Evolutionary conservation across 75 land plant genomes (phyloP).

Genomic region (Pinus taeda): DNA sequence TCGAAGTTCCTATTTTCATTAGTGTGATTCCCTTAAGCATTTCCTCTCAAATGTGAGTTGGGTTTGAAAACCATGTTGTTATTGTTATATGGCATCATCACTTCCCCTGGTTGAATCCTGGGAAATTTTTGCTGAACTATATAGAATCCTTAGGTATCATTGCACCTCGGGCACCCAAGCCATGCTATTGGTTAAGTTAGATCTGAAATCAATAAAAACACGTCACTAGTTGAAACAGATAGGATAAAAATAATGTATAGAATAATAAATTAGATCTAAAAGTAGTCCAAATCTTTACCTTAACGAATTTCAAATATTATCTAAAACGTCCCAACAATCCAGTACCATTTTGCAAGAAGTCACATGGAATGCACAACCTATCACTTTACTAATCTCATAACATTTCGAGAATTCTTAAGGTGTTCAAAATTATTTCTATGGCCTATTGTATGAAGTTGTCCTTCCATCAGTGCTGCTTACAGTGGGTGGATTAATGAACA

Average conservation of each 20-base stretch:
- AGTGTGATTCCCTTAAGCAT: constrained; percentile 29
- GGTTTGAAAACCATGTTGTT: constrained; percentile 37
- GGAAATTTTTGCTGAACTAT: neutral
- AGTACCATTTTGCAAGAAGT: too few species aligned
- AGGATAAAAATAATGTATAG: neutral
- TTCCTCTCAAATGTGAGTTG: constrained; percentile 55
- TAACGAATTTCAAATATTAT: neutral
- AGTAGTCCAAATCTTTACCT: neutral
- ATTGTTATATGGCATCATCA: constrained; percentile 9
- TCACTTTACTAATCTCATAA: too few species aligned
- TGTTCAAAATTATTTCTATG: neutral
- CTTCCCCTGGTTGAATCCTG: constrained; percentile 11
- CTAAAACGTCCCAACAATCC: neutral
- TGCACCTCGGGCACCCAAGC: neutral
- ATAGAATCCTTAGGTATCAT: neutral
- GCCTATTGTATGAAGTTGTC: too few species aligned
- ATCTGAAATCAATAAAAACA: constrained; percentile 5
- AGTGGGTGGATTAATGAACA: too few species aligned
- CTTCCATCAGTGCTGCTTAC: too few species aligned
- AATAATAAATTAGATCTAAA: neutral
- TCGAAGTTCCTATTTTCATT: constrained; percentile 70
- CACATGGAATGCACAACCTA: too few species aligned
- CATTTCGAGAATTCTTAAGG: too few species aligned
- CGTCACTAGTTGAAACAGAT: neutral
- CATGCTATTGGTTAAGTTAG: constrained; percentile 9